Conservation (phyloP, 176 grass and related monocot genomes). For the Juncus effusus region DNA sequence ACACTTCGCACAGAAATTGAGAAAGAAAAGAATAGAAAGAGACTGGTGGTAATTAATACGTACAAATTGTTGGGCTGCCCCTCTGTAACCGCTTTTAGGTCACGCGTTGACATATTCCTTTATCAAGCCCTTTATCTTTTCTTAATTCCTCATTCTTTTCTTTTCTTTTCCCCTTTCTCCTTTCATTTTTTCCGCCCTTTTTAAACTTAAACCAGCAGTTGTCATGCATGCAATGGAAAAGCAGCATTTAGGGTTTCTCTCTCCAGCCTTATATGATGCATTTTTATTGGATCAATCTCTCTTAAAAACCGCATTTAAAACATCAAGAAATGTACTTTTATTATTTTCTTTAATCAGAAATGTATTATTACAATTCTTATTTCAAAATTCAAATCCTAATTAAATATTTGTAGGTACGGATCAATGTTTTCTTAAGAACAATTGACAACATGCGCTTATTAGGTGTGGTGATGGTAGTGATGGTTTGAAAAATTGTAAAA, state of each 20-base stretch:
- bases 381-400: background rate
- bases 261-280: conserved; percentile 28
- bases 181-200: conserved; percentile 1
- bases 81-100: conserved; percentile 48
- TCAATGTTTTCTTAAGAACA: background rate
- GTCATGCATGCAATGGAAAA: conserved; percentile 25
- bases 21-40: conserved; percentile 31
- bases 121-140: conserved; percentile 31
- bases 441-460: too few relatives aligned
- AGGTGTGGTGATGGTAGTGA: too few relatives aligned
- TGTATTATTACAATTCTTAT: background rate
- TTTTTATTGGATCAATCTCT: conserved; percentile 21
- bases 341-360: background rate
- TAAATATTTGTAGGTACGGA: background rate
- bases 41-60: conserved; percentile 4
- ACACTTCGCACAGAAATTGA: conserved; percentile 42
- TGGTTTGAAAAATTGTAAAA: too few relatives aligned
- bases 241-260: conserved; percentile 6
- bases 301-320: background rate
- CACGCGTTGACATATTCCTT: conserved; percentile 67
- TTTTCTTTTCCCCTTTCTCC: conserved; percentile 5
- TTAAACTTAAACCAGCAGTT: conserved; percentile 15
- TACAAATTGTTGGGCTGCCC: conserved; percentile 17
- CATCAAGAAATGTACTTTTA: background rate
- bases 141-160: conserved; percentile 23